Evolutionary conservation across 139 green algal species (phyloP), one percentile per base, ranked within the genome.

Genomic region (Chlamydomonas incerta): DNA sequence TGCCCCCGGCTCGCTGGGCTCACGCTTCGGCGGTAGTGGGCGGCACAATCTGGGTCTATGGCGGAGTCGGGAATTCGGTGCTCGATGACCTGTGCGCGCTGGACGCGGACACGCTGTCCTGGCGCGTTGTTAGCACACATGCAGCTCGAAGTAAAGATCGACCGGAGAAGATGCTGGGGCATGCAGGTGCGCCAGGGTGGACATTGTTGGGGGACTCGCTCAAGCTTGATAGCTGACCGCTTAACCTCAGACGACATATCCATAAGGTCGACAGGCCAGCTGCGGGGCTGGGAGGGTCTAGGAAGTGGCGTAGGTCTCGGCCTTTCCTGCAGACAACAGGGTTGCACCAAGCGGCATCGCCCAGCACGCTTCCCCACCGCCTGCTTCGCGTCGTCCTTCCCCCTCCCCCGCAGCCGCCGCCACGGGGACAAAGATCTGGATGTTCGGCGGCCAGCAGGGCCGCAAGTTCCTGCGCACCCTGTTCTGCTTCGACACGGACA

Each of bases 361-460:
- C 5, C 58, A 66, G 28, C 17, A 66, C 58, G 15, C 58, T 10
- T 29, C 58, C 21, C 58, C 15, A 14, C 20, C 21, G 15, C 58
- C 58, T 18, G 15, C 58, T 29, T 14, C 58, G 20, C 62, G 20
- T 33, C 23, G 26, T 24, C 26, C 62, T 24, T n/a, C n/a, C 65
- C 11, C n/a, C 65, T 2, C 65, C 31, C 15, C 11, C 65, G 6
- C 74, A 83, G 77, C 77, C 5, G 77, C 77, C 17, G 63, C 77
- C 20, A 60, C 33, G 41, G 79, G 79, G 47, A 69, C n/a, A 33
- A 75, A 68, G 66, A 75, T 85, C n/a, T 92, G 89, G 89, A 72
- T 92, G 46, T 90, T 90, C 47, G 89, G 89, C 28, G 89, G 84
- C 31, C 89, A 92, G 73, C 89, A 92, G 73, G 87, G 90, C 41